These are phyloP conservation scores for Emergomyces pasteurianus DNA, from an alignment of 2,329 filamentous ascomycete species.

Conservation along the genomic window DNA sequence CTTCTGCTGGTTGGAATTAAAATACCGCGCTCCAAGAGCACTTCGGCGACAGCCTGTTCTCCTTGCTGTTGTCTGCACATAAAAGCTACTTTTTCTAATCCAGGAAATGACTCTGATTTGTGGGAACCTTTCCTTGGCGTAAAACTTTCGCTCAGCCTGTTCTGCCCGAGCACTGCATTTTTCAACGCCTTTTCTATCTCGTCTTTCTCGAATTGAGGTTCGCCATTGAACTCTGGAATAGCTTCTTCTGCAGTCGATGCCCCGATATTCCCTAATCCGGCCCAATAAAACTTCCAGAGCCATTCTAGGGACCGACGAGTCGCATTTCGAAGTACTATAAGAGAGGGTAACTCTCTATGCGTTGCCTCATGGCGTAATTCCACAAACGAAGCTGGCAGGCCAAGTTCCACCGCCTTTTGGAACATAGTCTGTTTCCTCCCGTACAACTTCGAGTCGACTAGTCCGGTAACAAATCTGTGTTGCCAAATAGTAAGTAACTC, in stretches of 20 bases:
- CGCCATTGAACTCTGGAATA: slow-evolving; percentile 1
- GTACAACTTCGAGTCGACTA: slow-evolving; percentile 33
- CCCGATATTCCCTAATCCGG: slow-evolving; percentile 29
- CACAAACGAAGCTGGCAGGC: slow-evolving; percentile 57
- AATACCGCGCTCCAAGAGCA: slow-evolving; percentile 3
- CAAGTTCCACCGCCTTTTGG: slow-evolving; percentile 29
- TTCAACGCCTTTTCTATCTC: slow-evolving; percentile 2
- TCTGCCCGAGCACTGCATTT: not conserved
- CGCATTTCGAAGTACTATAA: slow-evolving; percentile 59
- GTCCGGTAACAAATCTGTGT: slow-evolving; percentile 32
- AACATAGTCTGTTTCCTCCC: slow-evolving; percentile 35
- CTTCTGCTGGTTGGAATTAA: slow-evolving; percentile 5
- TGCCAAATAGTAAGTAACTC: not conserved
- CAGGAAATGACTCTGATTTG: not conserved
- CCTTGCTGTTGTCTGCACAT: slow-evolving; percentile 3
- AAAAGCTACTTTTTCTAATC: slow-evolving; percentile 1
- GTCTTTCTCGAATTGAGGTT: not conserved
- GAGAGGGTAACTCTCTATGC: slow-evolving; percentile 71
- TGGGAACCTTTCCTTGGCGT: not conserved
- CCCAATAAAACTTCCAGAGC: slow-evolving; percentile 89
- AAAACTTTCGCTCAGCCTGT: not conserved
- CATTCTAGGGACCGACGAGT: slow-evolving; percentile 61
- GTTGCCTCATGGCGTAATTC: slow-evolving; percentile 83
- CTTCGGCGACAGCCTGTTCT: slow-evolving; percentile 1
- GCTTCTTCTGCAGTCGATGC: slow-evolving; percentile 3